A percentile compares a stretch with the other conserved stretches of the same genome.
These are phyloP conservation scores for Eucalyptus lansdowneana DNA, from an alignment of 345 rosid genomes.

Conservation along the genomic window DNA sequence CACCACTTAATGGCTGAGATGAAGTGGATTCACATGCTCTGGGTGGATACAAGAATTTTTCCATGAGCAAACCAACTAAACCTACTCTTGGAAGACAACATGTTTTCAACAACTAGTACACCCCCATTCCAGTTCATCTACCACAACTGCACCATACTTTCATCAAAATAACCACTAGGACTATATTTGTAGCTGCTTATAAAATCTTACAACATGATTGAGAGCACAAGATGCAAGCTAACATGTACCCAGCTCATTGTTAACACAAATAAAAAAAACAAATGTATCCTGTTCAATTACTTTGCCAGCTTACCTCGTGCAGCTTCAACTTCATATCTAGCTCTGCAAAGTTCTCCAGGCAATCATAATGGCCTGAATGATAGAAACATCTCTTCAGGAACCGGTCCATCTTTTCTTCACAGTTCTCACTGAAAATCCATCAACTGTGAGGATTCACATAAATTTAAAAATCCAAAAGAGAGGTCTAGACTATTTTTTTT, in stretches of 20 bases:
- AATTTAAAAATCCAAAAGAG: neutral
- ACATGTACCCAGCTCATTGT: neutral
- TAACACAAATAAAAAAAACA: neutral
- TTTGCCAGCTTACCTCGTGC: constrained; percentile 54
- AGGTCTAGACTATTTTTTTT: neutral
- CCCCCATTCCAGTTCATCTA: neutral
- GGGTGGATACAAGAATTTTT: neutral
- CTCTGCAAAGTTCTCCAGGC: constrained; percentile 55
- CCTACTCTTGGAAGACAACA: neutral
- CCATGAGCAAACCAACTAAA: neutral
- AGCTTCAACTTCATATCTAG: constrained; percentile 68
- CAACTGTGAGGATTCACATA: neutral
- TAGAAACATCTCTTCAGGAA: constrained; percentile 93
- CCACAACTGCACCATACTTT: neutral
- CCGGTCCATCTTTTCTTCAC: constrained; percentile 81
- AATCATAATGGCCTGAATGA: constrained; percentile 93
- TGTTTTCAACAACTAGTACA: neutral
- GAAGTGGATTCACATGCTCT: neutral
- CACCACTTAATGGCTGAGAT: neutral
- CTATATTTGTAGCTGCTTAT: neutral
- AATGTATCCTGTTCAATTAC: neutral
- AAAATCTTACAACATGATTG: neutral
- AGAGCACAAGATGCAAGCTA: neutral
- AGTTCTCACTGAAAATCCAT: constrained; percentile 45
- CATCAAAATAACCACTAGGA: neutral